Evolutionary conservation across 345 rosid species (phyloP).

Genomic region (Mallotus nudiflorus): DNA sequence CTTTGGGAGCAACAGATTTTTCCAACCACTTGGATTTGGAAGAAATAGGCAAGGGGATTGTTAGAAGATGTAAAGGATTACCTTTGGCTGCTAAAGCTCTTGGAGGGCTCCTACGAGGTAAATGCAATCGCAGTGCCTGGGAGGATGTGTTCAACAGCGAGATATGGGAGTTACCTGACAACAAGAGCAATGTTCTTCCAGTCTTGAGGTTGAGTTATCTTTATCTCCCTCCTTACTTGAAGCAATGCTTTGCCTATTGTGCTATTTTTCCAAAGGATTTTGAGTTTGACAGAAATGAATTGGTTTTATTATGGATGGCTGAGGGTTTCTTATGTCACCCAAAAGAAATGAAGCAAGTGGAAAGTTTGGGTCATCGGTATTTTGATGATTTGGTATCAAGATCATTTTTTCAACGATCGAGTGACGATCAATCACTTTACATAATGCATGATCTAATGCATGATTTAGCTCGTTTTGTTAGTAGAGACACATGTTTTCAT

Average conservation of each 20-base stretch:
- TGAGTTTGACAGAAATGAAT: background rate
- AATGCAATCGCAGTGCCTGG: too few relatives aligned
- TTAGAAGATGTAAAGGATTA: too few relatives aligned
- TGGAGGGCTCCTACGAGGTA: too few relatives aligned
- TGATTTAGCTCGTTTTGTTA: background rate
- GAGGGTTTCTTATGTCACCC: background rate
- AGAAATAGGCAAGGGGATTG: too few relatives aligned
- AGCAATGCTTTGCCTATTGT: too few relatives aligned
- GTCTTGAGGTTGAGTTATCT: slow-evolving; percentile 28
- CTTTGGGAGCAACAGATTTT: too few relatives aligned
- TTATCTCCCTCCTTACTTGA: slow-evolving; percentile 21
- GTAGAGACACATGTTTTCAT: background rate
- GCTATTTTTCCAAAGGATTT: slow-evolving; percentile 20
- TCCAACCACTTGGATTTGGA: too few relatives aligned
- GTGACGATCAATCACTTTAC: background rate
- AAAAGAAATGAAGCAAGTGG: background rate
- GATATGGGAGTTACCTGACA: slow-evolving; percentile 19
- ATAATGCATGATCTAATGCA: background rate
- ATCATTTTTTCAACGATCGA: background rate
- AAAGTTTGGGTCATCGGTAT: background rate
- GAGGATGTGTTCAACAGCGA: too few relatives aligned
- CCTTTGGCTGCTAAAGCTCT: too few relatives aligned
- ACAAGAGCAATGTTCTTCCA: slow-evolving; percentile 3
- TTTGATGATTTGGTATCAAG: background rate
- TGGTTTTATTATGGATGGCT: slow-evolving; percentile 10